phyloP scores from a whole-genome alignment of 1,284 basidiomycete species.

The Phaffia rhodozyma region DNA sequence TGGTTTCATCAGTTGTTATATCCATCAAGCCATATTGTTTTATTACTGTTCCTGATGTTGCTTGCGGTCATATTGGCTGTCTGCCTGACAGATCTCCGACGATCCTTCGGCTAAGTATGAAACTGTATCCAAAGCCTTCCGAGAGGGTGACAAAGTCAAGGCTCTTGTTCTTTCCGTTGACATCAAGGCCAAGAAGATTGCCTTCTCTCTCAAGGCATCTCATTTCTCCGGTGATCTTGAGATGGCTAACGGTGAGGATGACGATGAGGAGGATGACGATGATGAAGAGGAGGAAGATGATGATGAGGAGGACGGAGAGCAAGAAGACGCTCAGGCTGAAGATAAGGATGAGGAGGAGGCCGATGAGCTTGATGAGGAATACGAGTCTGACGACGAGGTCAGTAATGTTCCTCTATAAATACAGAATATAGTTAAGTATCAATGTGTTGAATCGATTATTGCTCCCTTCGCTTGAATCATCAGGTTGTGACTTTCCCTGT shows the following conservation, averaged over 20 bases:
- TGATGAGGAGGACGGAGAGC: constrained; percentile 21
- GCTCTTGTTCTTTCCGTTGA: constrained; percentile 60
- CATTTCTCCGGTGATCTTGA: constrained; percentile 43
- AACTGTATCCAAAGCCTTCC: constrained; percentile 39
- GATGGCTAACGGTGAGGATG: constrained; percentile 31
- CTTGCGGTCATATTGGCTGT: no score
- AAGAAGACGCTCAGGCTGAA: constrained; percentile 18
- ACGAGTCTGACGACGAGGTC: constrained; percentile 20
- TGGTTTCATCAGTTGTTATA: constrained; percentile 27
- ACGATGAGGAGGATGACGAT: constrained; percentile 28
- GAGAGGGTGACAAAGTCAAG: constrained; percentile 53
- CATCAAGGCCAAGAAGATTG: constrained; percentile 51
- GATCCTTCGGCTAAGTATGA: no score
- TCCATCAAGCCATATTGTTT: no score
- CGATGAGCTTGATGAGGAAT: constrained; percentile 10
- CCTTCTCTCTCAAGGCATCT: constrained; percentile 66
- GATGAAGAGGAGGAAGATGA: constrained; percentile 28
- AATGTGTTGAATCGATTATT: neutral
- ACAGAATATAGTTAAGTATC: neutral
- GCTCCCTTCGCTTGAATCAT: neutral
- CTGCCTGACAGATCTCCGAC: no score
- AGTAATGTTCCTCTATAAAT: constrained; percentile 20
- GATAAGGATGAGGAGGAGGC: constrained; percentile 23
- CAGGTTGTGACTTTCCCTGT: constrained; percentile 14
- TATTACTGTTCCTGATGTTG: no score